Conservation (phyloP, 306 rosid species). For the Styphnolobium japonicum region DNA sequence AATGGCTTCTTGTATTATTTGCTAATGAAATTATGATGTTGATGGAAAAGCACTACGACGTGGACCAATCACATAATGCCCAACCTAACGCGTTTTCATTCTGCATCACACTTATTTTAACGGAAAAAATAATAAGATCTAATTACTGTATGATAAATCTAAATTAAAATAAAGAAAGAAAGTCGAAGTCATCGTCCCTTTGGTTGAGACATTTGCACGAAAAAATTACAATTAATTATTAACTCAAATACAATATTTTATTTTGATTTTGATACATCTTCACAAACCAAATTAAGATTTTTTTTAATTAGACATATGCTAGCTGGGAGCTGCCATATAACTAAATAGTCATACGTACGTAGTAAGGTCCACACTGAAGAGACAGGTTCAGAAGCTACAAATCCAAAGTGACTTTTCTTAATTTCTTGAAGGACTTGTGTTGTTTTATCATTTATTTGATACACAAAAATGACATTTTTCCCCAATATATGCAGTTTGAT, state of each 20-base stretch:
- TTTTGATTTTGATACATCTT: not conserved
- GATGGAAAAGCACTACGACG: not conserved
- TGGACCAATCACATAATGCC: constrained; percentile 44
- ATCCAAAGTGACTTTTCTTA: not conserved
- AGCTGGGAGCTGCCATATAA: not conserved
- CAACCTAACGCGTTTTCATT: constrained; percentile 37
- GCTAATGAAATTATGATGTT: constrained; percentile 8
- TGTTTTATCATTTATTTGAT: not conserved
- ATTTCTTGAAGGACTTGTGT: not conserved
- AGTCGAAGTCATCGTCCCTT: constrained; percentile 1
- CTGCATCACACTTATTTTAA: constrained; percentile 13
- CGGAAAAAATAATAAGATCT: not conserved
- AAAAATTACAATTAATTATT: constrained; percentile 9
- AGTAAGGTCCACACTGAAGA: not conserved
- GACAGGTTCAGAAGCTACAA: not conserved
- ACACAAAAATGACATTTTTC: not conserved
- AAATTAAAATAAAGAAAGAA: not conserved
- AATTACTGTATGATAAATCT: constrained; percentile 9
- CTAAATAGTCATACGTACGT: not conserved
- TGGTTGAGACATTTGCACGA: constrained; percentile 9
- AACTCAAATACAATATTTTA: not conserved
- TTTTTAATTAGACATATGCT: not conserved
- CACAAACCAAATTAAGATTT: not conserved
- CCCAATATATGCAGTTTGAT: not conserved
- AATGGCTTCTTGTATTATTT: not conserved